Percentiles rank a stretch among this genome's conserved stretches.
Evolutionary conservation across 768 basidiomycete species (phyloP).

Genomic region (Baorangia bicolor): DNA sequence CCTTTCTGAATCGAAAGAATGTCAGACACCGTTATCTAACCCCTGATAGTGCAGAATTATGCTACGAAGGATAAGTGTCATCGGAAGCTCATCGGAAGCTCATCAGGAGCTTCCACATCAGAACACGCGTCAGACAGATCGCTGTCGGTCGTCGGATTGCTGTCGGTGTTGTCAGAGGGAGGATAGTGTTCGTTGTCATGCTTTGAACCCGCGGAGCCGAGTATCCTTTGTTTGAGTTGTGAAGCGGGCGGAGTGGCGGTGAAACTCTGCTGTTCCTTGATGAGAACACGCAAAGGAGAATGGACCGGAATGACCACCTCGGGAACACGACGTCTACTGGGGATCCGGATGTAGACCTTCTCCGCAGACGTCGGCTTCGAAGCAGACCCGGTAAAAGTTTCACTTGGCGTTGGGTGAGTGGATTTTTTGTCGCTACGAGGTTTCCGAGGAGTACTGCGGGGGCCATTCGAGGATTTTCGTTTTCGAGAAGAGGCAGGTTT

Average conservation of each 20-base stretch:
- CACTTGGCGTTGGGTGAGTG: constrained; percentile 15
- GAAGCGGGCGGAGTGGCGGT: constrained; percentile 23
- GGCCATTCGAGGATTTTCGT: constrained; percentile 26
- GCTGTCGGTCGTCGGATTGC: constrained; percentile 13
- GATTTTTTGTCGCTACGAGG: constrained; percentile 24
- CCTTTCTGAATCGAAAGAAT: constrained; percentile 5
- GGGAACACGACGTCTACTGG: constrained; percentile 11
- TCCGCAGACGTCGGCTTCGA: constrained; percentile 22
- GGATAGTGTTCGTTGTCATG: constrained; percentile 21
- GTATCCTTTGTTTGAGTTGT: constrained; percentile 21
- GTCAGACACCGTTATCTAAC: constrained; percentile 11
- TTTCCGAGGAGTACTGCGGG: constrained; percentile 30
- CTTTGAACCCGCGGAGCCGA: constrained; percentile 17
- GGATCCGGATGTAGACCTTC: constrained; percentile 29
- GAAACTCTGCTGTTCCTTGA: constrained; percentile 16
- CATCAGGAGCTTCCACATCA: constrained; percentile 23
- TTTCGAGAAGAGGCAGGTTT: constrained; percentile 20
- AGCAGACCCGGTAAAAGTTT: constrained; percentile 12
- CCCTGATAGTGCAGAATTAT: constrained; percentile 6
- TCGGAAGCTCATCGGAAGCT: constrained; percentile 25
- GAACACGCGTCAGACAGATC: constrained; percentile 28
- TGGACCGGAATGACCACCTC: constrained; percentile 23
- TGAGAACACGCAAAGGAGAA: constrained; percentile 3
- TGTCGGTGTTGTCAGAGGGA: constrained; percentile 24
- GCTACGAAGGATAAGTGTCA: constrained; percentile 20